Base-by-base conservation (phyloP, 108 stramenopile species). In the Nannochloropsis salina region DNA sequence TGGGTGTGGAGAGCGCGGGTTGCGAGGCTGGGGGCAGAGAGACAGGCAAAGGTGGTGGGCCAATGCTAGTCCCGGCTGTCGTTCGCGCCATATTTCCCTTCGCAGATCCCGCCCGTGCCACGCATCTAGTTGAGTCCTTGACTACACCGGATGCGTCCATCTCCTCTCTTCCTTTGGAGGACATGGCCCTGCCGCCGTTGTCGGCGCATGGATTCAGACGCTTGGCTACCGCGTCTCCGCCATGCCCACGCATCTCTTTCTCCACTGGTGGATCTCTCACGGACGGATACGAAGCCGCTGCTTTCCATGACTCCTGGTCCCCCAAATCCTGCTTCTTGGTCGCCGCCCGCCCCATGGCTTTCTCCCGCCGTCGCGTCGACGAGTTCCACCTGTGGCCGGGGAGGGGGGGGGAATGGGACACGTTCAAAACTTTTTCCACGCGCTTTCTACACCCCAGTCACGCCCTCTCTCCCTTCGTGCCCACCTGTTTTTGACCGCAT, bases 401-500 rank as follows among this genome's bases (percentile, higher is more conserved):
- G 15, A 1, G 10, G 12, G 47, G 31, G 31, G 31, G 31, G 31
- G 31, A n/a, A n/a, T 31, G 31, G 31, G 31, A 31, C 31, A 31
- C 31, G 31, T 31, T 31, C 1, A 1, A 31, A 31, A 31, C 47
- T 51, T 51, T 51, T 15, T 51, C 47, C 15, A 10, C 12, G 15
- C 15, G 47, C 47, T 51, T 51, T 15, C 47, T 51, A 12, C 47
- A 10, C 15, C 47, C 47, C 47, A 12, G 47, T 1, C 10, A 12
- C 47, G 12, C 47, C 47, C 47, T 74, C 61, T 74, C 6, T n/a
- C 61, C 0, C 2, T 84, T 74, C 8, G 20, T 8, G 4, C 61
- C 86, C 90, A 90, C 10, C 90, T 85, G 85, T 90, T 90, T 80
- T 90, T 90, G n/a, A 90, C 88, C 6, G 86, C 88, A 43, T 90